Percentiles rank a stretch among this genome's conserved stretches.
Evolutionary conservation across 805 yeast genomes (phyloP).

Genomic region (Cephaloascus fragrans): DNA sequence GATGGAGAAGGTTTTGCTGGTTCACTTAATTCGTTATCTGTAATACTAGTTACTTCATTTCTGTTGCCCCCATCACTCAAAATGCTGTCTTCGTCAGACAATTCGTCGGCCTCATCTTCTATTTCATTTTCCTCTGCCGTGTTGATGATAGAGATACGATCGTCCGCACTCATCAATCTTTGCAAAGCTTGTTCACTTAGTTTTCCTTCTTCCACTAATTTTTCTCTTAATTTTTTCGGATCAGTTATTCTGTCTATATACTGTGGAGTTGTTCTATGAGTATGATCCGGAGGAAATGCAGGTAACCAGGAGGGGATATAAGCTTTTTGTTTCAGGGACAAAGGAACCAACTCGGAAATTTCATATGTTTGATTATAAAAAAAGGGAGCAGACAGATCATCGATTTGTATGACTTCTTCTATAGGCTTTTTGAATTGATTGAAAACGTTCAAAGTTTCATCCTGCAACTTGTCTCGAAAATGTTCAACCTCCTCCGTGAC

Average conservation of each 20-base stretch:
- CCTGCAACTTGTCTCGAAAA: not conserved
- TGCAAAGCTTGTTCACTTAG: conserved; percentile 73
- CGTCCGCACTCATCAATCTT: conserved; percentile 38
- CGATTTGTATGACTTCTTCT: conserved; percentile 15
- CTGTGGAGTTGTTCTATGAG: conserved; percentile 70
- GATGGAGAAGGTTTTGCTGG: not conserved
- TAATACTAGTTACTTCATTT: not conserved
- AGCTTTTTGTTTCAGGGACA: conserved; percentile 24
- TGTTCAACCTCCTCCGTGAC: not conserved
- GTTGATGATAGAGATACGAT: too few relatives aligned
- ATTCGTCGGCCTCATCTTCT: conserved; percentile 11
- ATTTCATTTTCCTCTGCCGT: conserved; percentile 19
- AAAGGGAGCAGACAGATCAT: conserved; percentile 37
- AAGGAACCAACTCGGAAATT: conserved; percentile 45
- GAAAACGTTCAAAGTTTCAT: not conserved
- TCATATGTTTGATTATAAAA: conserved; percentile 43
- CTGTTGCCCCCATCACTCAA: conserved; percentile 10
- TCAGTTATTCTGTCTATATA: conserved; percentile 56
- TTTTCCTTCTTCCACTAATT: conserved; percentile 71
- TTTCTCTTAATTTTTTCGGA: conserved; percentile 60
- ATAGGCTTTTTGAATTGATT: not conserved
- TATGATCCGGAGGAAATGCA: conserved; percentile 86
- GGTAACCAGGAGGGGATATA: conserved; percentile 77
- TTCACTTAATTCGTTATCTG: conserved; percentile 1
- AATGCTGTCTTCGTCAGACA: conserved; percentile 9